A percentile compares a stretch with the other conserved stretches of the same genome.
Conservation (phyloP, 2,329 filamentous ascomycete genomes). For the Incumbomyces delicatus region DNA sequence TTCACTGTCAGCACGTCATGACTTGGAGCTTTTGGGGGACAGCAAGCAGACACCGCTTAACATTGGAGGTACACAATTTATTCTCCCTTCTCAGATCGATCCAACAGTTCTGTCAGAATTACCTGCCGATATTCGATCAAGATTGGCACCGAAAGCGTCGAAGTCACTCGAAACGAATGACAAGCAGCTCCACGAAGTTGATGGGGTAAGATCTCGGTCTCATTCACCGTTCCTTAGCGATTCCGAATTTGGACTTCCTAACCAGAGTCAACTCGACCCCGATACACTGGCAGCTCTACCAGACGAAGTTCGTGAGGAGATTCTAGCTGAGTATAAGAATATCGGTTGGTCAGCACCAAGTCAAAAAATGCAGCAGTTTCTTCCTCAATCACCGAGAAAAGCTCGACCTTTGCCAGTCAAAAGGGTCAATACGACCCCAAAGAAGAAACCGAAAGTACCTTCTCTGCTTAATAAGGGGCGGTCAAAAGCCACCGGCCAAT, state of each 20-base stretch:
- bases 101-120: conserved; percentile 72
- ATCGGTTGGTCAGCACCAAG: conserved; percentile 30
- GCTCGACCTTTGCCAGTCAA: conserved; percentile 27
- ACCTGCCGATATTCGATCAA: conserved; percentile 70
- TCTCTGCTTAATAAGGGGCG: conserved; percentile 33
- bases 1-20: conserved; percentile 7
- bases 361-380: conserved; percentile 35
- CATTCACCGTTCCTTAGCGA: conserved; percentile 27
- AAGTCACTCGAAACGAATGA: conserved; percentile 11
- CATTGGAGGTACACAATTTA: conserved; percentile 78
- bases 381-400: conserved; percentile 39
- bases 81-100: conserved; percentile 74
- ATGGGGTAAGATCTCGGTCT: conserved; percentile 24
- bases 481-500: conserved; percentile 42
- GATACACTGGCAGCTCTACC: conserved; percentile 77
- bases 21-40: conserved; percentile 22
- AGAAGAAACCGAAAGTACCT: conserved; percentile 50
- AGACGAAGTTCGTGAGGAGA: conserved; percentile 72
- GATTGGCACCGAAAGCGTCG: conserved; percentile 53
- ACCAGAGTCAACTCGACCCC: conserved; percentile 70
- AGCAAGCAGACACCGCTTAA: conserved; percentile 49
- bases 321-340: conserved; percentile 60
- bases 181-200: conserved; percentile 3
- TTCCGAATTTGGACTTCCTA: conserved; percentile 36
- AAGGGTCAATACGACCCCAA: conserved; percentile 49